Base-by-base conservation (phyloP, 1,139 yeast species). In the Saccharomyces hybrid region DNA sequence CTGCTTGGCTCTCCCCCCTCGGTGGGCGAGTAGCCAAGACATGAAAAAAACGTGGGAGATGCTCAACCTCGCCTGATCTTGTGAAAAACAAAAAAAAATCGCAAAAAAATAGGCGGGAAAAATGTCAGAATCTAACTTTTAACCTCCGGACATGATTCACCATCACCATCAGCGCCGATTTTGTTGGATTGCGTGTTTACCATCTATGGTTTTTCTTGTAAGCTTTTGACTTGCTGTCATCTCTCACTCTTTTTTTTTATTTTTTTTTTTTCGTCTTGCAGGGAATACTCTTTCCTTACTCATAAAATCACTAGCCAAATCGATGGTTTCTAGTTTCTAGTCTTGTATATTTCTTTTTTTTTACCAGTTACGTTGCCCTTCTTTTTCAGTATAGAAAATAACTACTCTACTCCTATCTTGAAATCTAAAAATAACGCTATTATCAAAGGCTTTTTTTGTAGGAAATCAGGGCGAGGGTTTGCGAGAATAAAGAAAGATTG, bases 141-240 rank as follows among this genome's bases (percentile, higher is more conserved):
- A 34, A 34, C 24, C 44, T 38, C 44, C 44, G 24, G 26, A 38
- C 21, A 38, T 38, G 44, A 38, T 38, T 38, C 44, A 38, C 9
- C 44, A 38, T 38, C 24, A 38, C 44, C 26, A 38, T 38, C 44
- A 38, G 12, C 44, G 44, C 44, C 26, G 44, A 38, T 38, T 32
- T 38, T 38, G 44, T 38, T 38, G 44, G 44, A 38, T 38, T 38
- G 44, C 44, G 44, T 38, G 44, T 38, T 38, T 38, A 38, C 44
- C 26, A 19, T 38, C 44, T 19, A 38, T 38, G n/a, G 9, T 19
- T 19, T 38, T 38, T 12, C 19, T 38, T 38, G 44, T 16, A 16
- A 38, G 24, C 44, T 21, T 38, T 38, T 38, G 19, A 19, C 24
- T 38, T 38, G 16, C 44, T 19, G 44, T 19, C 44, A 38, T 38